phyloP scores from a whole-genome alignment of 2,329 filamentous ascomycete species.

The Pestalotiopsis sp. region DNA sequence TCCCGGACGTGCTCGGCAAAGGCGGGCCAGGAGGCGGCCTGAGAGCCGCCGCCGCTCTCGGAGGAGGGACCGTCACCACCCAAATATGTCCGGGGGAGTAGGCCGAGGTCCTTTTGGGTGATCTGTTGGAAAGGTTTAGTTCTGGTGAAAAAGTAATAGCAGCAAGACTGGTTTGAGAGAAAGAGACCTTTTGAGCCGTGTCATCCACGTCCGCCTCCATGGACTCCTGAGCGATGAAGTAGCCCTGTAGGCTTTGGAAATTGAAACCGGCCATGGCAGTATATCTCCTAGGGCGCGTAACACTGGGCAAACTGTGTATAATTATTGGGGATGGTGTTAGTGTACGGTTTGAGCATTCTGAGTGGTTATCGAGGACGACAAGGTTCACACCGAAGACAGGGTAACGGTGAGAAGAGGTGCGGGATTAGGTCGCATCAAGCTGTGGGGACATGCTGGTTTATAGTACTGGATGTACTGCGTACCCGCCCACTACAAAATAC shows the following conservation, averaged over 20 bases:
- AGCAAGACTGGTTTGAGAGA: too few species aligned
- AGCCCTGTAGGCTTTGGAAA: neutral
- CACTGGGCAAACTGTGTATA: neutral
- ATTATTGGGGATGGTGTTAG: neutral
- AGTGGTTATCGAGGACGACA: neutral
- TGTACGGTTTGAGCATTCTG: neutral
- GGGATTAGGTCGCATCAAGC: neutral
- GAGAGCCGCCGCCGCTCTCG: neutral
- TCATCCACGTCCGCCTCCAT: neutral
- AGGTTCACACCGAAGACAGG: neutral
- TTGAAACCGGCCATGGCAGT: neutral
- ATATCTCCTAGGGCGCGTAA: neutral
- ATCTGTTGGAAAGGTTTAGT: too few species aligned
- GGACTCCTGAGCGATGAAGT: neutral
- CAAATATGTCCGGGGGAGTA: neutral
- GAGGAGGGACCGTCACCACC: neutral
- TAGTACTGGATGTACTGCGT: neutral
- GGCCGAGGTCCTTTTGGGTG: neutral
- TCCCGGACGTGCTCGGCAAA: conserved; percentile 10
- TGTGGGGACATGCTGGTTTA: neutral
- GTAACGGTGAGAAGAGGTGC: neutral
- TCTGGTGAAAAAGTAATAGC: too few species aligned
- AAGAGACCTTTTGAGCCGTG: neutral
- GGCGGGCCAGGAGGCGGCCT: conserved; percentile 2
- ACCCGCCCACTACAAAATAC: too few species aligned